These are phyloP conservation scores for Flaveria ramosissima DNA, from an alignment of 129 eudicot genomes.

Conservation along the genomic window DNA sequence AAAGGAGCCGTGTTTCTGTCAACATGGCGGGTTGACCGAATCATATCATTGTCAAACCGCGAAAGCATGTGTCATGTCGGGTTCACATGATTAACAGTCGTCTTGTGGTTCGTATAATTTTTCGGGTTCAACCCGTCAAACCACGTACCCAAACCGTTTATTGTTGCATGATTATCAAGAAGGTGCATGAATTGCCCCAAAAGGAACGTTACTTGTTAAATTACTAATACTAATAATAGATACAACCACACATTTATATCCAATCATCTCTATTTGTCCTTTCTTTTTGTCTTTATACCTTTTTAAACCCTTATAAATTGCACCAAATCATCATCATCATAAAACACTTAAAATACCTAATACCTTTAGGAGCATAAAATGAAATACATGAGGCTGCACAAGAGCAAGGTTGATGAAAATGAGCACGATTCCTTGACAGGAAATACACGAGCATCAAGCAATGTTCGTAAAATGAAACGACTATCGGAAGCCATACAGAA, in stretches of 20 bases:
- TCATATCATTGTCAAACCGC: no score
- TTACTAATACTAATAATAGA: constrained; percentile 22
- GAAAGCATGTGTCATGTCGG: no score
- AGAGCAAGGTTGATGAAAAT: constrained; percentile 18
- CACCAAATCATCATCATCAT: not conserved
- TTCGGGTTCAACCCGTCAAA: no score
- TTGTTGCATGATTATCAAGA: constrained; percentile 4
- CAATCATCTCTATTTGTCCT: constrained; percentile 28
- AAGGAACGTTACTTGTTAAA: constrained; percentile 29
- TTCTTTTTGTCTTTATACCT: constrained; percentile 19
- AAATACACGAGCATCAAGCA: constrained; percentile 18
- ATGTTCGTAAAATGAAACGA: constrained; percentile 23
- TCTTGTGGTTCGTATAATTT: no score
- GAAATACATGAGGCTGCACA: constrained; percentile 34
- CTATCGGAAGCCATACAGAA: constrained; percentile 30
- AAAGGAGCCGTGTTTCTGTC: no score
- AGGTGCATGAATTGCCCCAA: constrained; percentile 18
- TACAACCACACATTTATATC: constrained; percentile 14
- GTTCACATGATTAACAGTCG: no score
- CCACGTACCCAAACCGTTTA: no score
- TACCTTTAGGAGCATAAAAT: constrained; percentile 10
- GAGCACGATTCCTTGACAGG: not conserved
- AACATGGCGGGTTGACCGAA: no score
- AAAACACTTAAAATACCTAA: not conserved
- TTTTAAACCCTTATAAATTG: constrained; percentile 28